Evolutionary conservation across 306 rosid genomes (phyloP).

Genomic region (Nissolia schottii): DNA sequence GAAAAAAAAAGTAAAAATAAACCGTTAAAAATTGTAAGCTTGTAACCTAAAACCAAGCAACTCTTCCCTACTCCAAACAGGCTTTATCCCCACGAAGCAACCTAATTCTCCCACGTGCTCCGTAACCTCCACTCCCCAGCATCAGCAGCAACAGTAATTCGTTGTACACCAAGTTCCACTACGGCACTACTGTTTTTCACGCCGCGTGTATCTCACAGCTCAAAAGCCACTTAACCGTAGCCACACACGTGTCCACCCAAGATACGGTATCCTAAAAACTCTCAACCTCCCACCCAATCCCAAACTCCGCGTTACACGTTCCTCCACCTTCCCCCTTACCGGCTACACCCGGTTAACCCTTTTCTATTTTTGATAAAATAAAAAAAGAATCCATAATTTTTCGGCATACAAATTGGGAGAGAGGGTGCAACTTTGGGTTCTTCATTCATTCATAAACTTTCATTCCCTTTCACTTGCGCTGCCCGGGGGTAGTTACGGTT

Average conservation of each 20-base stretch:
- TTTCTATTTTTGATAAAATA: neutral
- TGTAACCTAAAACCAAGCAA: no score
- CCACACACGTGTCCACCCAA: conserved; percentile 32
- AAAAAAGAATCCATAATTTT: neutral
- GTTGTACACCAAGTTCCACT: neutral
- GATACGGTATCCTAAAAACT: neutral
- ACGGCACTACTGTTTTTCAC: neutral
- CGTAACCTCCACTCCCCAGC: neutral
- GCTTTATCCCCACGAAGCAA: no score
- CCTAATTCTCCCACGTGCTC: no score
- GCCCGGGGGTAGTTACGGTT: conserved; percentile 13
- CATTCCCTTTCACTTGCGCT: neutral
- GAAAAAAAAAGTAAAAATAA: no score
- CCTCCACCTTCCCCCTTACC: neutral
- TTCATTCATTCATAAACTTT: neutral
- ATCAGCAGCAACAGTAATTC: neutral
- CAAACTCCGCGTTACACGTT: neutral
- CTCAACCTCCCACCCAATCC: neutral
- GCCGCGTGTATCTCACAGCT: neutral
- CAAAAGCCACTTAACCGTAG: neutral
- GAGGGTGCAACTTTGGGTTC: neutral
- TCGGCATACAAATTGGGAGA: conserved; percentile 16
- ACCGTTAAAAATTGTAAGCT: no score
- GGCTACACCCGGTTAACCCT: conserved; percentile 1
- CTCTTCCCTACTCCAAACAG: no score